A percentile compares a stretch with the other conserved stretches of the same genome.
Conservation (phyloP, 257 asterid genomes). For the Scutellaria minor region DNA sequence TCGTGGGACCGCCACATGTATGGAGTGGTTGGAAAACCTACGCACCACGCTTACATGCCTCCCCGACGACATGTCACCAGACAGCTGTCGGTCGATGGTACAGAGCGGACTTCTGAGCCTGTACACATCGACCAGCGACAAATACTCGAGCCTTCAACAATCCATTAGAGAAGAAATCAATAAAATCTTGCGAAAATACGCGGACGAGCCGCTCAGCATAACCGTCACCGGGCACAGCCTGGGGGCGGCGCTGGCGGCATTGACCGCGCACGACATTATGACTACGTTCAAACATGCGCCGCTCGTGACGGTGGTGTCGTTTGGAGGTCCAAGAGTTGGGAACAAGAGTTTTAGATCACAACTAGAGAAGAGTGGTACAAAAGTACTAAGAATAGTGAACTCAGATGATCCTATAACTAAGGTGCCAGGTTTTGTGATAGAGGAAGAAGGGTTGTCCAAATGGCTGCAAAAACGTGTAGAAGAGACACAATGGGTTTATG, state of each 20-base stretch:
- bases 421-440: conserved; percentile 71
- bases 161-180: conserved; percentile 49
- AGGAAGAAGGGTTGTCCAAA: conserved; percentile 43
- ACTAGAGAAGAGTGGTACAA: conserved; percentile 60
- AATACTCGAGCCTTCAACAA: conserved; percentile 49
- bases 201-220: conserved; percentile 64
- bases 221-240: conserved; percentile 93
- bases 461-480: conserved; percentile 59
- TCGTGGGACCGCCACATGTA: conserved; percentile 80
- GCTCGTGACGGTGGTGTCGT: conserved; percentile 76
- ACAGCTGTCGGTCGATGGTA: conserved; percentile 54
- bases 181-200: conserved; percentile 45
- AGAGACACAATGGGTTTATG: conserved; percentile 62
- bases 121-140: conserved; percentile 53
- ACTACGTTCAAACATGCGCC: conserved; percentile 55
- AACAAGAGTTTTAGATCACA: conserved; percentile 57
- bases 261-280: conserved; percentile 75
- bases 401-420: conserved; percentile 71
- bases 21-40: conserved; percentile 80
- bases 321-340: conserved; percentile 88
- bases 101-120: conserved; percentile 76
- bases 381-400: conserved; percentile 71
- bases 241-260: conserved; percentile 83
- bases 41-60: conserved; percentile 62
- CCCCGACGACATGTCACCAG: conserved; percentile 57